phyloP scores from a whole-genome alignment of 306 rosid genomes.

The Oemleria cerasiformis region DNA sequence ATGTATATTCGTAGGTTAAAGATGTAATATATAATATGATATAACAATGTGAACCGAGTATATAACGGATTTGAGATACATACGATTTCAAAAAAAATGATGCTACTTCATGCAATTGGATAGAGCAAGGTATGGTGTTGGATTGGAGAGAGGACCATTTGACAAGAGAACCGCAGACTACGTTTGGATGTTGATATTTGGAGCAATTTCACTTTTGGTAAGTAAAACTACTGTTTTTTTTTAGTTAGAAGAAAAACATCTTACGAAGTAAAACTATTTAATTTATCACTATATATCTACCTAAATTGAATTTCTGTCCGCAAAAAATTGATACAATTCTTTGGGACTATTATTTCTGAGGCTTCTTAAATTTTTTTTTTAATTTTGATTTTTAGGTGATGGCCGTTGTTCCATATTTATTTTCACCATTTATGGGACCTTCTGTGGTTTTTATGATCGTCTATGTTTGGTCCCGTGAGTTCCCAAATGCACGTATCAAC shows the following conservation, averaged over 20 bases:
- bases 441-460: slow-evolving; percentile 66
- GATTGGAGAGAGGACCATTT: slow-evolving; percentile 70
- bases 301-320: not conserved
- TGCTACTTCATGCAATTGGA: not conserved
- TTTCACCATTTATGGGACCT: slow-evolving; percentile 46
- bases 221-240: not conserved
- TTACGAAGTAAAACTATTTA: slow-evolving; percentile 10
- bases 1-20: too few relatives aligned
- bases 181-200: slow-evolving; percentile 69
- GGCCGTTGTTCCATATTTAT: slow-evolving; percentile 39
- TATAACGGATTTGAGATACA: too few relatives aligned
- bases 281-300: not conserved
- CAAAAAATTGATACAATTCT: not conserved
- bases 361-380: not conserved
- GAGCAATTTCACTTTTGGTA: slow-evolving; percentile 76
- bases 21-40: too few relatives aligned
- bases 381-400: slow-evolving; percentile 57
- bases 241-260: too few relatives aligned
- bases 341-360: too few relatives aligned
- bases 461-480: slow-evolving; percentile 78
- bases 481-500: slow-evolving; percentile 54
- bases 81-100: too few relatives aligned
- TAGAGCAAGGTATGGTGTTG: slow-evolving; percentile 76
- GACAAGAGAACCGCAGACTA: slow-evolving; percentile 80
- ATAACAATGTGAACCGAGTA: too few relatives aligned